Evolutionary conservation across 371 early-diverging fungal species (phyloP).

Genomic region (Mortierella sp.): DNA sequence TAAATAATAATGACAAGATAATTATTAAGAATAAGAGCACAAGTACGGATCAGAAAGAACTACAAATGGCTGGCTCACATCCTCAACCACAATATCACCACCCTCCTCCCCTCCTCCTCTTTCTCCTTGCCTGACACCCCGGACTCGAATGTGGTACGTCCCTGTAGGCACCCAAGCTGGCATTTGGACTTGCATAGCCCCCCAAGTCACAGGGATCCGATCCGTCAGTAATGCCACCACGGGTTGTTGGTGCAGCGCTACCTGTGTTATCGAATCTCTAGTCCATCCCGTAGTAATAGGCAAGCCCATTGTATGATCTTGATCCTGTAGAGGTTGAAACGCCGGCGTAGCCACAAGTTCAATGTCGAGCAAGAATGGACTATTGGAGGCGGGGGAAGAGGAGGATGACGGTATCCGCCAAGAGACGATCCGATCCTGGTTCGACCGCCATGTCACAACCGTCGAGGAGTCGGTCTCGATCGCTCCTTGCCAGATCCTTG

Average conservation of each 20-base stretch:
- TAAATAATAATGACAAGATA: background rate
- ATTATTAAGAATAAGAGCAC: constrained; percentile 7
- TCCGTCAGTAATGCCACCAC: constrained; percentile 29
- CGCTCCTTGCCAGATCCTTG: constrained; percentile 11
- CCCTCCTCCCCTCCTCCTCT: background rate
- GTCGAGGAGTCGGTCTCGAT: background rate
- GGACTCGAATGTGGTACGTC: constrained; percentile 34
- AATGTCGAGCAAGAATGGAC: background rate
- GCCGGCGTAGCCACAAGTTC: background rate
- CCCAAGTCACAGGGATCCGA: constrained; percentile 31
- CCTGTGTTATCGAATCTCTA: constrained; percentile 14
- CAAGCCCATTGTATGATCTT: constrained; percentile 18
- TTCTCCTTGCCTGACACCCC: background rate
- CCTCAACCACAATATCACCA: constrained; percentile 21
- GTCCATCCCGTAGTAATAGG: constrained; percentile 4
- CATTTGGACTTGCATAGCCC: constrained; percentile 24
- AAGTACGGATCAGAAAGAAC: constrained; percentile 49
- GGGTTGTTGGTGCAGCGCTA: constrained; percentile 14
- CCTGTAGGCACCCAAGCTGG: constrained; percentile 35
- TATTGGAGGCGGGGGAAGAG: background rate
- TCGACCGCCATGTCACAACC: constrained; percentile 22
- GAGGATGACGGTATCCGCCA: background rate
- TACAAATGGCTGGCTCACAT: constrained; percentile 49
- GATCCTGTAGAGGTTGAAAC: background rate
- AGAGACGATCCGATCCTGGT: constrained; percentile 31